Evolutionary conservation across 306 rosid species (phyloP), one percentile per base, ranked within the genome.

Genomic region (Lablab purpureus): DNA sequence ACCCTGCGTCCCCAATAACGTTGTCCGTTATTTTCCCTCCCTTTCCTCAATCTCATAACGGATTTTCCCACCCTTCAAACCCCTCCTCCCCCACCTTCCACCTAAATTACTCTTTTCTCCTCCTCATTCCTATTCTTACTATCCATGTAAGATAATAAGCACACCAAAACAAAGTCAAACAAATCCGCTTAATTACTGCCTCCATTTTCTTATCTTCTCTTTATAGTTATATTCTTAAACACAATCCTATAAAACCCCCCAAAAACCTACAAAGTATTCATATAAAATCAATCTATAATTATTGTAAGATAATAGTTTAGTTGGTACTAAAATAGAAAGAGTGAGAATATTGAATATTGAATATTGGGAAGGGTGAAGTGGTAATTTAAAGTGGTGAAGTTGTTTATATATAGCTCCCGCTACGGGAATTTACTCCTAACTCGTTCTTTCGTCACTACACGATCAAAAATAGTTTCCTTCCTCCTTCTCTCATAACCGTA

Each of bases 11-110:
- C 72, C 47, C 67, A 82, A 87, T 87, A 80, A 92, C 97, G 91
- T 43, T 76, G 85, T 91, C 99, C 97, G 97, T 92, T 89, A 86
- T 84, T 84, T 56, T 75, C 76, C 89, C 75, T 64, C 82, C 60
- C 22, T 43, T 50, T 46, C 58, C 70, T 81, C 63, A 54, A 56
- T 72, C 77, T 62, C 56, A 19, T 74, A 85, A 89, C 95, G 94
- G 94, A 82, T 81, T 47, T 86, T 82, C 88, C 73, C 77, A 66
- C 82, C 18, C 62, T 67, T 74, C 9, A 0, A 64, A 69, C 71
- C 23, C 40, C 43, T 11, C 28, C 3, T 6, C 72, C 62, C 62
- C 36, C 2, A 0, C 11, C 23, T 13, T 73, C 27, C 8, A 7
- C 18, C 81, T 19, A 76, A 76, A 80, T 83, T 58, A 86, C 87